Percentiles rank a stretch among this genome's conserved stretches.
phyloP scores from a whole-genome alignment of 306 rosid species.

The Sicyos edulis region DNA sequence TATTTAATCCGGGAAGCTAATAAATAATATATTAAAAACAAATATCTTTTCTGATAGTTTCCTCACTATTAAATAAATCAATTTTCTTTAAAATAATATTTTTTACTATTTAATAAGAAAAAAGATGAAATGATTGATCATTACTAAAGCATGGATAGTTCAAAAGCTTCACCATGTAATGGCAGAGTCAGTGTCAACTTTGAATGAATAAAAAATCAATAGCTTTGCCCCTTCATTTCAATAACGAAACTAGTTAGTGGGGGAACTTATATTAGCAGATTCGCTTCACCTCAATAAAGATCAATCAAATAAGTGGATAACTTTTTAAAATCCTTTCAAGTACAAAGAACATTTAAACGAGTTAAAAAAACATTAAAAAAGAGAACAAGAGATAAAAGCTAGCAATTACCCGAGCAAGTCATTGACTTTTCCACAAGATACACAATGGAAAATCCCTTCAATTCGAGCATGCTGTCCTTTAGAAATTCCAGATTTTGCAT shows the following conservation, averaged over 20 bases:
- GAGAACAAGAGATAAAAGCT: background rate
- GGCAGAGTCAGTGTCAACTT: background rate
- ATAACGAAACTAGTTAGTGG: too few species aligned
- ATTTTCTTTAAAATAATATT: background rate
- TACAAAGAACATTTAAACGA: background rate
- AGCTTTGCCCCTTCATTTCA: too few species aligned
- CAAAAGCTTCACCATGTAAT: background rate
- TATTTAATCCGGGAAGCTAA: background rate
- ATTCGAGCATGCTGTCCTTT: conserved; percentile 43
- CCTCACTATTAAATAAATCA: background rate
- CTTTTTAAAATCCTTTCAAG: background rate
- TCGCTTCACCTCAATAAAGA: too few species aligned
- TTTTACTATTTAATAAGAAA: background rate
- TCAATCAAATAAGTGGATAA: background rate
- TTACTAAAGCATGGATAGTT: conserved; percentile 1
- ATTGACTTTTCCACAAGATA: conserved; percentile 77
- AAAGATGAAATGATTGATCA: background rate
- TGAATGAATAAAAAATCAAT: background rate
- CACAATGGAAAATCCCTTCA: conserved; percentile 76
- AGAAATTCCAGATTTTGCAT: conserved; percentile 58
- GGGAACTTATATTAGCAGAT: background rate
- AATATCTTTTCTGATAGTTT: background rate
- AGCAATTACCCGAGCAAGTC: conserved; percentile 75
- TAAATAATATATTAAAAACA: too few species aligned
- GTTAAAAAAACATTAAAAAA: background rate